Percentiles rank a stretch among this genome's conserved stretches.
Conservation (phyloP, 805 yeast species). For the Kazachstania bromeliacearum region DNA sequence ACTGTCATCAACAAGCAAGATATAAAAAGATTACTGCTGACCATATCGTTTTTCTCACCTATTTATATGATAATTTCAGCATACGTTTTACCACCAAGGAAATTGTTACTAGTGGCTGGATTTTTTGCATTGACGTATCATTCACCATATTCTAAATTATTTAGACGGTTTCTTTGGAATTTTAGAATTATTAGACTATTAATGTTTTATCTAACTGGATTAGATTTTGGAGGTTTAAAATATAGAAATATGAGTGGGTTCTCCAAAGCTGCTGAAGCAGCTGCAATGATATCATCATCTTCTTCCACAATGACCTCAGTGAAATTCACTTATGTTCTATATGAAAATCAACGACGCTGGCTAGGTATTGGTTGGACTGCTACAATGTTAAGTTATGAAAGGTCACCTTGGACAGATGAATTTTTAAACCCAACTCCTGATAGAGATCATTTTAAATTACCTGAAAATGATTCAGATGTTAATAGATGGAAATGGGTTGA, state of each 20-base stretch:
- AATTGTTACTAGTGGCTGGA: constrained; percentile 50
- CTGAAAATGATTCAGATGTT: constrained; percentile 61
- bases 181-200: constrained; percentile 56
- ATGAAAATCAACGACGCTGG: constrained; percentile 96
- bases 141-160: constrained; percentile 68
- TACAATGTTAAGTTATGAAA: constrained; percentile 79
- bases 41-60: constrained; percentile 81
- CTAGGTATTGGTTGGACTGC: constrained; percentile 97
- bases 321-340: constrained; percentile 81
- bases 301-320: constrained; percentile 28
- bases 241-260: constrained; percentile 1
- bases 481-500: constrained; percentile 95
- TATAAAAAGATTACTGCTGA: constrained; percentile 67
- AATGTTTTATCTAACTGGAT: constrained; percentile 76
- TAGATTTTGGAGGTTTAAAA: constrained; percentile 44
- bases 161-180: constrained; percentile 76
- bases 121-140: constrained; percentile 65
- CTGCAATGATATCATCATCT: not conserved
- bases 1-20: constrained; percentile 69
- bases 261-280: constrained; percentile 5
- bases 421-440: constrained; percentile 77
- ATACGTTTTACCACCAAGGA: constrained; percentile 60
- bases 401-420: constrained; percentile 97
- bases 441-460: constrained; percentile 70
- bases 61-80: constrained; percentile 61